Evolutionary conservation across 495 filamentous ascomycete species (phyloP).

Genomic region (Parathielavia hyrcaniae): DNA sequence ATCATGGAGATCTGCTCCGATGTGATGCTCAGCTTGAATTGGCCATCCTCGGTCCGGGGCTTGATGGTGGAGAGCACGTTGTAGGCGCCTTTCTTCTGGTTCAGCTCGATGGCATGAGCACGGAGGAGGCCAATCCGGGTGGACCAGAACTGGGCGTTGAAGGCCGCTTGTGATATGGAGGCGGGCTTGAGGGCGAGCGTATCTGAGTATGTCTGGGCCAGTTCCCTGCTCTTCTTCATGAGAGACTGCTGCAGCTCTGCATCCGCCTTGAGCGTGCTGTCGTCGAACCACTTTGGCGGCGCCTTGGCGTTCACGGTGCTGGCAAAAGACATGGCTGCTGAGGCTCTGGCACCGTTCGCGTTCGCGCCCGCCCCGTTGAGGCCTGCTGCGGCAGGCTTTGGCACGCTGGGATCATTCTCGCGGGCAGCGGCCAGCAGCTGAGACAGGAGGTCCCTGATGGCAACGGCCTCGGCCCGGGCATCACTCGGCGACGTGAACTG

Average conservation of each 20-base stretch:
- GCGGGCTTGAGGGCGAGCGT: constrained; percentile 71
- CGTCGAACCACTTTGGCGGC: constrained; percentile 64
- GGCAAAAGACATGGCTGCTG: constrained; percentile 45
- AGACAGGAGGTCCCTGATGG: constrained; percentile 76
- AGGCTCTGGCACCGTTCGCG: constrained; percentile 32
- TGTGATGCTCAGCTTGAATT: constrained; percentile 73
- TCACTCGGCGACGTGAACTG: constrained; percentile 71
- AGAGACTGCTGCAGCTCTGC: constrained; percentile 78
- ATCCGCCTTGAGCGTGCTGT: constrained; percentile 64
- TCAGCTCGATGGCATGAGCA: constrained; percentile 80
- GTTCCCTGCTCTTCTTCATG: constrained; percentile 62
- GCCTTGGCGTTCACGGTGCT: constrained; percentile 42
- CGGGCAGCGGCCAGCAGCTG: constrained; percentile 65
- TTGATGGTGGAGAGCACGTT: constrained; percentile 91
- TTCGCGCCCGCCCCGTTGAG: constrained; percentile 27
- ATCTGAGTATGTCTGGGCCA: constrained; percentile 77
- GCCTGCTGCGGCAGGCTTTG: constrained; percentile 36
- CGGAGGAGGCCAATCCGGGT: constrained; percentile 75
- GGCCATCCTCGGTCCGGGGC: constrained; percentile 67
- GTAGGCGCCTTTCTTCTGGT: constrained; percentile 78
- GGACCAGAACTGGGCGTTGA: constrained; percentile 90
- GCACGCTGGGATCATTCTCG: constrained; percentile 43
- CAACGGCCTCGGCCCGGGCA: constrained; percentile 75
- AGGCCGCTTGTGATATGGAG: constrained; percentile 65
- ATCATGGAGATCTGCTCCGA: constrained; percentile 91